Base-by-base conservation (phyloP, 2,329 filamentous ascomycete species). In the Fusarium floridanum region DNA sequence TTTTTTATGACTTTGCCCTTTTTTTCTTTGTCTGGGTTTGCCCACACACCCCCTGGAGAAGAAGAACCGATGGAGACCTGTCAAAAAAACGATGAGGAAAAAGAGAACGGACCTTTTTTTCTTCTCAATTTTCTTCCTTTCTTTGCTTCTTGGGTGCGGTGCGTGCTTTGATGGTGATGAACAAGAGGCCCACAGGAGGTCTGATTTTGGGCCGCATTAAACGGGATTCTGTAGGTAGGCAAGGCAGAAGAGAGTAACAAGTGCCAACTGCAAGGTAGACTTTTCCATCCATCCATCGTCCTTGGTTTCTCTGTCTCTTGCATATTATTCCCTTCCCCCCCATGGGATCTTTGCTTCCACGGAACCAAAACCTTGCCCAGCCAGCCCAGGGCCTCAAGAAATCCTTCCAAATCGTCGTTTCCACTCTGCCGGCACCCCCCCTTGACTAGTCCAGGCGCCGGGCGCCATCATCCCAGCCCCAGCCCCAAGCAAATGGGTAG, bases 201-300 rank as follows among this genome's bases (percentile, higher is more conserved):
- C 73, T 61, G 60, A 50, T 73, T 70, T 76, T 77, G 68, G 77
- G 77, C 67, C 74, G 74, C 65, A 73, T 72, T 14, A 57, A 66
- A 70, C 57, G 56, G 69, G 66, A 75, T 59, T 50, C 60, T 8
- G 60, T 75, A 72, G 27, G 60, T 75, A 72, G 27, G 27, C 48
- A 72, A 63, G 74, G 61, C 62, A n/a, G 61, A 34, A 66, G 27
- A 74, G 34, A 64, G 39, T 45, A 60, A 65, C 48, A 63, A 68
- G 61, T 43, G 61, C 24, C 24, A 50, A 66, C 37, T 59, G 62
- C 67, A 64, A 37, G 41, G 55, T 37, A 59, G 55, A 59, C n/a
- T 59, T 43, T 41, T 20, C n/a, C n/a, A 39, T 57, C n/a, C n/a
- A 39, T 57, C 10, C 34, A 57, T 37, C 11, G 29, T 24, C 20